Evolutionary conservation across 352 stramenopile species (phyloP).

Genomic region (Phytophthora cryptogea): DNA sequence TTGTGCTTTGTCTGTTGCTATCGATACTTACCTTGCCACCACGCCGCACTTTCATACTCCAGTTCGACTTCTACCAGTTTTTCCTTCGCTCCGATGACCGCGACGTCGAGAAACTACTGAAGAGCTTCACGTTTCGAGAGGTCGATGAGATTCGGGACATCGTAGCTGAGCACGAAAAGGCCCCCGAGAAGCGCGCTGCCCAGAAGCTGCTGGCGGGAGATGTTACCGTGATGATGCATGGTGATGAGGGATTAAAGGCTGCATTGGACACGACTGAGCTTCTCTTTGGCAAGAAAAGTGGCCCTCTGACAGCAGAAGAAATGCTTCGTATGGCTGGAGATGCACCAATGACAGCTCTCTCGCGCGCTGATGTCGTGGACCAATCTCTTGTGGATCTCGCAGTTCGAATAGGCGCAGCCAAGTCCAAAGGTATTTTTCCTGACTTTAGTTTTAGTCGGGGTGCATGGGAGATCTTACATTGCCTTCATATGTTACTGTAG

Average conservation of each 20-base stretch:
- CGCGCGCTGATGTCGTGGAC: constrained; percentile 61
- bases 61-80: constrained; percentile 95
- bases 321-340: constrained; percentile 75
- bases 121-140: constrained; percentile 97
- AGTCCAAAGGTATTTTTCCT: constrained; percentile 83
- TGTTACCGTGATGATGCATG: constrained; percentile 95
- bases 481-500: constrained; percentile 36
- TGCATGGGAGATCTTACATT: constrained; percentile 9
- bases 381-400: constrained; percentile 92
- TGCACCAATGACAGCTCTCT: constrained; percentile 47
- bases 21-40: background rate
- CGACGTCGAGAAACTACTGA: constrained; percentile 96
- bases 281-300: constrained; percentile 69
- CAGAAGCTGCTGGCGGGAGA: constrained; percentile 73
- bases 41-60: constrained; percentile 4
- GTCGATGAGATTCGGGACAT: constrained; percentile 93
- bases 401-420: constrained; percentile 84
- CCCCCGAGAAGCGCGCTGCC: constrained; percentile 79
- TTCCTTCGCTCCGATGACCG: constrained; percentile 89
- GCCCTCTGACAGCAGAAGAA: constrained; percentile 63
- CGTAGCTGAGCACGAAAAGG: constrained; percentile 71
- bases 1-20: constrained; percentile 1
- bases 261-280: constrained; percentile 66
- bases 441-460: background rate
- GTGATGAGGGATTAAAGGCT: constrained; percentile 72